phyloP scores from a whole-genome alignment of 345 rosid genomes.

The Gossypium longicalyx region DNA sequence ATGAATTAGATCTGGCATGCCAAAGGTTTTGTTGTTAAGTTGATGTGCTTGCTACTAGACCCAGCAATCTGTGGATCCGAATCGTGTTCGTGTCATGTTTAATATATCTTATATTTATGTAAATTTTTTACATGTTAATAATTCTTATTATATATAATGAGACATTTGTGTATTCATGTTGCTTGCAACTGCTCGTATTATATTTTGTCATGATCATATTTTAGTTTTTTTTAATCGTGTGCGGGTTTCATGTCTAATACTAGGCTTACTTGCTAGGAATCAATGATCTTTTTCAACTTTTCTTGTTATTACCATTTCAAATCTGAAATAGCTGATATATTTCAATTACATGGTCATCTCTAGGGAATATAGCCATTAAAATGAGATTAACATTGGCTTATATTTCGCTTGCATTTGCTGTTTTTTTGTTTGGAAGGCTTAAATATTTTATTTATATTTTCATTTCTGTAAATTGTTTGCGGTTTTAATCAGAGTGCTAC shows the following conservation, averaged over 20 bases:
- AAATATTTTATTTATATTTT: neutral
- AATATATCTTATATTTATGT: neutral
- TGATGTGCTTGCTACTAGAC: neutral
- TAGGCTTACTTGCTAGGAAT: neutral
- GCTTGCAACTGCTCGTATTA: too few relatives aligned
- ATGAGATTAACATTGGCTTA: too few relatives aligned
- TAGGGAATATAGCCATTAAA: neutral
- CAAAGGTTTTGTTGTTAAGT: neutral
- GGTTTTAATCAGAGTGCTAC: neutral
- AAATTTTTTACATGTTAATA: neutral
- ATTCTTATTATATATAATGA: neutral
- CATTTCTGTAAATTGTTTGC: slow-evolving; percentile 10
- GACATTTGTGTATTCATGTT: too few relatives aligned
- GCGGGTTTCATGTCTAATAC: too few relatives aligned
- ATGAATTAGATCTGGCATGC: neutral
- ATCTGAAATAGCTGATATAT: neutral
- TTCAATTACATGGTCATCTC: neutral
- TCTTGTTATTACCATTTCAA: neutral
- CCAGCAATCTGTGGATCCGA: neutral
- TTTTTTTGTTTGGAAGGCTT: neutral
- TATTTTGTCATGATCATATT: too few relatives aligned
- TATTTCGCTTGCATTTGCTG: neutral
- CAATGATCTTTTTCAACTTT: neutral
- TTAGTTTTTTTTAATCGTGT: too few relatives aligned
- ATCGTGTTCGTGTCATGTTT: neutral